phyloP scores from a whole-genome alignment of 2,329 filamentous ascomycete species.

The Periconia sp. region DNA sequence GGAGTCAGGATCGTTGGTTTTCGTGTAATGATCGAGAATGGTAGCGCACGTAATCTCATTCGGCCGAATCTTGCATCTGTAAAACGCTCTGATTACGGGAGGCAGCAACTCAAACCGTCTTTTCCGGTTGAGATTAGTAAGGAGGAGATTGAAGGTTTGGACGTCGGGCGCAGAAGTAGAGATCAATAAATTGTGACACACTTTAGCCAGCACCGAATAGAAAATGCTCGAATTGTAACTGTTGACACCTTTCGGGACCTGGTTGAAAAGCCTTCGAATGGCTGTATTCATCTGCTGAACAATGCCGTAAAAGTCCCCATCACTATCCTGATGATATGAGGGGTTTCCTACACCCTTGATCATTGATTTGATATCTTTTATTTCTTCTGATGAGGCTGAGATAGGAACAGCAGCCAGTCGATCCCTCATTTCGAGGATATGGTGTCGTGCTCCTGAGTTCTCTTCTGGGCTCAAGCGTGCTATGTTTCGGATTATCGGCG shows the following conservation, averaged over 20 bases:
- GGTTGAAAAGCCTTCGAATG: slow-evolving; percentile 24
- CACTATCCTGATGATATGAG: slow-evolving; percentile 42
- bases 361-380: slow-evolving; percentile 10
- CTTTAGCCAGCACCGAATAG: slow-evolving; percentile 27
- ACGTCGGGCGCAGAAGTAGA: slow-evolving; percentile 64
- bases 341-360: slow-evolving; percentile 19
- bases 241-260: slow-evolving; percentile 8
- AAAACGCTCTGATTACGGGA: slow-evolving; percentile 32
- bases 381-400: slow-evolving; percentile 14
- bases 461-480: slow-evolving; percentile 3
- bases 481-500: slow-evolving; percentile 23
- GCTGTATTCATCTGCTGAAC: slow-evolving; percentile 33
- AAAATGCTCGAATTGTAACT: neutral
- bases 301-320: slow-evolving; percentile 38
- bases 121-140: slow-evolving; percentile 59
- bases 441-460: slow-evolving; percentile 7
- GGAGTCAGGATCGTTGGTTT: slow-evolving; percentile 24
- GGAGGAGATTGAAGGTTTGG: slow-evolving; percentile 70
- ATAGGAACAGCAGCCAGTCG: slow-evolving; percentile 13
- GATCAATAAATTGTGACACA: slow-evolving; percentile 67
- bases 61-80: slow-evolving; percentile 44
- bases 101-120: slow-evolving; percentile 26
- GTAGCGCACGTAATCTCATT: slow-evolving; percentile 49
- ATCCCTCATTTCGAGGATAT: slow-evolving; percentile 20
- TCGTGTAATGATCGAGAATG: slow-evolving; percentile 45